Percentiles rank a stretch among this genome's conserved stretches.
Evolutionary conservation across 352 stramenopile species (phyloP).

Genomic region (Halophytophthora polymorphica): DNA sequence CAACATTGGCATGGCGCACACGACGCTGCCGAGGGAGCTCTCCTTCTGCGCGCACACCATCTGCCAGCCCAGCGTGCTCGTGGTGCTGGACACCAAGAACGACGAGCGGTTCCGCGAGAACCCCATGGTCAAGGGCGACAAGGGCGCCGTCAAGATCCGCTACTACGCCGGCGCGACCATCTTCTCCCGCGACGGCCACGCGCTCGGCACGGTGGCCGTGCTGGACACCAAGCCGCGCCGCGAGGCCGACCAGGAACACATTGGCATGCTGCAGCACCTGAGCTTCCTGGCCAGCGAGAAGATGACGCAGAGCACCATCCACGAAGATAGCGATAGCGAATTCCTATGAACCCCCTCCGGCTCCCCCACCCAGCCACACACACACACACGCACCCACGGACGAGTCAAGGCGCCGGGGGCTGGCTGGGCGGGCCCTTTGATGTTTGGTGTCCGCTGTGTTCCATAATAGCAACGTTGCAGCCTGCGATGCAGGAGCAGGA

Average conservation of each 20-base stretch:
- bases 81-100: conserved; percentile 83
- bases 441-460: too few relatives aligned
- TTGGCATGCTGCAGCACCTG: conserved; percentile 84
- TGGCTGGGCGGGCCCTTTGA: too few relatives aligned
- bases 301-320: conserved; percentile 81
- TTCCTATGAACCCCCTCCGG: conserved; percentile 46
- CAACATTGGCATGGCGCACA: conserved; percentile 84
- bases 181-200: conserved; percentile 74
- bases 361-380: too few relatives aligned
- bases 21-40: conserved; percentile 72
- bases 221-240: conserved; percentile 76
- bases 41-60: conserved; percentile 88
- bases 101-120: conserved; percentile 86
- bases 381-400: conserved; percentile 17
- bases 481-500: too few relatives aligned
- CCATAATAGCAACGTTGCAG: too few relatives aligned
- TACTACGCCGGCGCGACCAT: conserved; percentile 86
- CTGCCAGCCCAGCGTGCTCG: conserved; percentile 71
- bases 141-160: conserved; percentile 81
- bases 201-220: conserved; percentile 80
- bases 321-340: conserved; percentile 79
- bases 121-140: conserved; percentile 84
- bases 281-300: conserved; percentile 87
- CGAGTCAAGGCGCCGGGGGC: too few relatives aligned
- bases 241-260: conserved; percentile 83